Conservation (phyloP, 225 moss, liverwort and hornwort species). For the Pseudisothecium myosuroides region DNA sequence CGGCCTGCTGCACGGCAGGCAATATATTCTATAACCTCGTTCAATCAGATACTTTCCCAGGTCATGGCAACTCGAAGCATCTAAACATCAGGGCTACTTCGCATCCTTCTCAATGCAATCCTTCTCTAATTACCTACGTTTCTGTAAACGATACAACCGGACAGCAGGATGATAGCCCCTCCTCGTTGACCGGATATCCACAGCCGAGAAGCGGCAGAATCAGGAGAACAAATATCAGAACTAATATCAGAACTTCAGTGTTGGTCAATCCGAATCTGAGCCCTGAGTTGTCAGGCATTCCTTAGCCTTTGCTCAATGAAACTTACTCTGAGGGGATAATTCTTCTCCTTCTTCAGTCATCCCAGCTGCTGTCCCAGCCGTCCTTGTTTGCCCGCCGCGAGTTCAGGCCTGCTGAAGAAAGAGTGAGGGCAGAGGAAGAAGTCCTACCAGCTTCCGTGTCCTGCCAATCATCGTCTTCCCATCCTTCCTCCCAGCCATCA, state of each 20-base stretch:
- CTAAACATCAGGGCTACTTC: not conserved
- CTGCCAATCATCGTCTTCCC: constrained; percentile 47
- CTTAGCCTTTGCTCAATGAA: not conserved
- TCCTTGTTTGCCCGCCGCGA: constrained; percentile 35
- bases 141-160: not conserved
- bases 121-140: not conserved
- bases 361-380: constrained; percentile 15
- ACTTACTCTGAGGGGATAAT: not conserved
- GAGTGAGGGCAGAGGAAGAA: constrained; percentile 3
- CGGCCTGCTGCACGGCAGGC: not conserved
- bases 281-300: not conserved
- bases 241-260: not conserved
- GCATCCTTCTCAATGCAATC: not conserved
- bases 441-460: constrained; percentile 32
- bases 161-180: not conserved
- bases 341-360: not conserved
- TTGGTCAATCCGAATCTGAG: not conserved
- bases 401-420: constrained; percentile 27
- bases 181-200: not conserved
- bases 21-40: not conserved
- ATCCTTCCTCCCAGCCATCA: constrained; percentile 40
- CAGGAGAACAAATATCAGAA: not conserved
- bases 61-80: not conserved
- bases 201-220: not conserved
- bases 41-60: not conserved